A percentile compares a stretch with the other conserved stretches of the same genome.
Evolutionary conservation across 148 eudicot species (phyloP).

Genomic region (Rhododendron molle): DNA sequence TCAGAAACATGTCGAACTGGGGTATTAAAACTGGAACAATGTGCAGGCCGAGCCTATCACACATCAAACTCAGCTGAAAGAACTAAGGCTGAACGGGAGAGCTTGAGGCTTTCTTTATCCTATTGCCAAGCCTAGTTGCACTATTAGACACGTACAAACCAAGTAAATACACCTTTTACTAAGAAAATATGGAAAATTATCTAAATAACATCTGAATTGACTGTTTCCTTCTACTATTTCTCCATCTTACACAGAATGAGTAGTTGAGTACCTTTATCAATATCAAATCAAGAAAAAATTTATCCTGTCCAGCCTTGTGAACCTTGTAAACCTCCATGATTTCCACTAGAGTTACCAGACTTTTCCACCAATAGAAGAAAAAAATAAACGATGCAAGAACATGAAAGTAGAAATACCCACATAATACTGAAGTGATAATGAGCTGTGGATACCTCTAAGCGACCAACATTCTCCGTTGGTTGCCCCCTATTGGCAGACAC

Average conservation of each 20-base stretch:
- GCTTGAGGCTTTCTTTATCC: background rate
- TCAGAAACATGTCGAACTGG: background rate
- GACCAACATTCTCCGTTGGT: constrained; percentile 30
- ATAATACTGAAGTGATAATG: background rate
- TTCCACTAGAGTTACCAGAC: too few species aligned
- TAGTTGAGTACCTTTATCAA: background rate
- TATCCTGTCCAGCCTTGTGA: background rate
- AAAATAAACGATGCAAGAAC: background rate
- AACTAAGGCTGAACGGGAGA: background rate
- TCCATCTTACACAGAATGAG: background rate
- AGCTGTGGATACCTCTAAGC: constrained; percentile 40
- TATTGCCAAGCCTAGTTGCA: background rate
- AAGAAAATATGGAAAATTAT: background rate
- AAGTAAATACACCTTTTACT: background rate
- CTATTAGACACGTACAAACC: background rate
- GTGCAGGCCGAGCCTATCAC: background rate
- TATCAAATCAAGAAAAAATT: background rate
- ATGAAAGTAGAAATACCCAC: background rate
- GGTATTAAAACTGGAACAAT: background rate
- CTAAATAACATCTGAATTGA: background rate
- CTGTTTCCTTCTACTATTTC: background rate
- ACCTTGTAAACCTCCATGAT: background rate
- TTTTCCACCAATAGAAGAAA: background rate
- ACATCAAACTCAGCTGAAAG: background rate
- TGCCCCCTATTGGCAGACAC: constrained; percentile 27